Percentiles rank a stretch among this genome's conserved stretches.
These are phyloP conservation scores for Vaccinium macrocarpon DNA, from an alignment of 148 eudicot species.

Conservation along the genomic window DNA sequence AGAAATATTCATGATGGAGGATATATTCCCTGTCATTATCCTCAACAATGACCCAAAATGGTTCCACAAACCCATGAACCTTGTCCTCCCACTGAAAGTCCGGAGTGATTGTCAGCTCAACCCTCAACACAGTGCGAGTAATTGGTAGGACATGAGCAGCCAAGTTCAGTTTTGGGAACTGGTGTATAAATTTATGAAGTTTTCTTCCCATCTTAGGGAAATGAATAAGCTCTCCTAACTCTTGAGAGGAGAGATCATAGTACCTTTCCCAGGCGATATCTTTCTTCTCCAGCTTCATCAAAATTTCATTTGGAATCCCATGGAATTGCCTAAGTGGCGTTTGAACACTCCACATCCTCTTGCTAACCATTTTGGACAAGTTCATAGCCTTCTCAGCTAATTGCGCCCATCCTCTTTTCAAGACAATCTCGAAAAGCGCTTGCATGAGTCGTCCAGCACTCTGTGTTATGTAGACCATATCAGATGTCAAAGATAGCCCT, in stretches of 20 bases:
- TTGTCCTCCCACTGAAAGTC: slow-evolving; percentile 93
- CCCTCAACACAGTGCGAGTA: slow-evolving; percentile 76
- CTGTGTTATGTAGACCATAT: slow-evolving; percentile 81
- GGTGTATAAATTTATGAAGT: slow-evolving; percentile 80
- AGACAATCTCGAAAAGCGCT: slow-evolving; percentile 70
- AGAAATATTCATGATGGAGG: slow-evolving; percentile 85
- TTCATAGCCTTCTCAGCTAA: slow-evolving; percentile 77
- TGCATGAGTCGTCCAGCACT: slow-evolving; percentile 83
- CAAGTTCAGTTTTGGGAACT: slow-evolving; percentile 81
- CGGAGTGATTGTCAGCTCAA: slow-evolving; percentile 85
- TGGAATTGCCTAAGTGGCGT: slow-evolving; percentile 80
- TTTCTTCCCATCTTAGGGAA: slow-evolving; percentile 73
- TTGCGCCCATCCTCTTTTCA: slow-evolving; percentile 90
- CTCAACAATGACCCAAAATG: slow-evolving; percentile 95
- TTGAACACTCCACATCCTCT: slow-evolving; percentile 91
- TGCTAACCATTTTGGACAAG: slow-evolving; percentile 76
- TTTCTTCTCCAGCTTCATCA: slow-evolving; percentile 82
- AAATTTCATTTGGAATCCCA: slow-evolving; percentile 53
- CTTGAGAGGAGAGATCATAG: slow-evolving; percentile 82
- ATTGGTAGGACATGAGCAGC: slow-evolving; percentile 92
- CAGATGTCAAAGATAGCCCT: slow-evolving; percentile 78
- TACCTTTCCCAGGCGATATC: slow-evolving; percentile 89
- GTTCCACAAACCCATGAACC: slow-evolving; percentile 86
- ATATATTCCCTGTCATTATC: slow-evolving; percentile 89
- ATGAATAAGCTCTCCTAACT: slow-evolving; percentile 78